Conservation (phyloP, 306 rosid species). For the Malus domestica region ASM211411v1 NC_041802.1:27828501-27829000, state of each 20-base stretch:
- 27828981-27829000: not conserved
- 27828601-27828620: not conserved
- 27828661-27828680: conserved; percentile 68
- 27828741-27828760: conserved; percentile 47
- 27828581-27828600: not conserved
- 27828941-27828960: not conserved
- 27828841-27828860: not conserved
- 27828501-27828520: no score
- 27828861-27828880: not conserved
- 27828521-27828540: not conserved
- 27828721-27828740: conserved; percentile 25
- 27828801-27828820: not conserved
- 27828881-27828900: no score
- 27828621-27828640: conserved; percentile 33
- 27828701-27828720: conserved; percentile 21
- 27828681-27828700: conserved; percentile 30
- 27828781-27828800: conserved; percentile 9
- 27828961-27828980: not conserved
- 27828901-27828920: no score
- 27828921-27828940: not conserved
- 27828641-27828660: conserved; percentile 85
- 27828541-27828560: not conserved
- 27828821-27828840: conserved; percentile 3
- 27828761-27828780: conserved; percentile 26
- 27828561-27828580: not conserved